Evolutionary conservation across 768 basidiomycete genomes (phyloP).

Genomic region (Russula compacta): DNA sequence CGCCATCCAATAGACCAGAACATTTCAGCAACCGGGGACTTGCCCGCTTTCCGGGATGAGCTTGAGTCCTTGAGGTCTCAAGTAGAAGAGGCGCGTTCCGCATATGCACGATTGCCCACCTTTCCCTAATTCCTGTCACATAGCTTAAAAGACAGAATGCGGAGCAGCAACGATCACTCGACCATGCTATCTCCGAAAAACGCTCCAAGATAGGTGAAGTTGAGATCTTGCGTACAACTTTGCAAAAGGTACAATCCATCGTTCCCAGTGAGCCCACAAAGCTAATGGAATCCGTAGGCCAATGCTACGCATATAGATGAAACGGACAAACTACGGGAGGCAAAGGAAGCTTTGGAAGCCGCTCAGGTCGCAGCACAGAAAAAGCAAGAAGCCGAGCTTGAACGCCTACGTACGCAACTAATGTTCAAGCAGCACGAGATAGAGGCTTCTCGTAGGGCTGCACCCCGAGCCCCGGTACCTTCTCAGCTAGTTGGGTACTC

Average conservation of each 20-base stretch:
- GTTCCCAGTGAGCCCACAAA: background rate
- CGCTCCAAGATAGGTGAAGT: constrained; percentile 19
- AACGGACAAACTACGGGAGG: constrained; percentile 10
- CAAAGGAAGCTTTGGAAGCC: constrained; percentile 14
- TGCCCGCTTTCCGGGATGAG: background rate
- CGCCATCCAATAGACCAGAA: background rate
- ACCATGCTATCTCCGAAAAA: constrained; percentile 18
- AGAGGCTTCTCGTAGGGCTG: constrained; percentile 7
- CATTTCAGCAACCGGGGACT: background rate
- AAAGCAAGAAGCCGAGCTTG: constrained; percentile 15
- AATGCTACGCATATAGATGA: constrained; percentile 9
- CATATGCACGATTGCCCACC: no score
- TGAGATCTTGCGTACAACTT: constrained; percentile 15
- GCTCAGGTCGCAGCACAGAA: constrained; percentile 6
- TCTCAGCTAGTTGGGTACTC: background rate
- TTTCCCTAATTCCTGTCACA: background rate
- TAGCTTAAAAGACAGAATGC: constrained; percentile 10
- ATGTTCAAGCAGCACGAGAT: constrained; percentile 19
- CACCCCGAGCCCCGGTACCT: background rate
- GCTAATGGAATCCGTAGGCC: background rate
- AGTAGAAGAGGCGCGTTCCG: constrained; percentile 7
- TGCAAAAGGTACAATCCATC: constrained; percentile 12
- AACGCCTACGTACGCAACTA: constrained; percentile 18
- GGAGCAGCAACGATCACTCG: constrained; percentile 11
- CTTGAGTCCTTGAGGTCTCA: background rate